Percentiles rank a stretch among this genome's conserved stretches.
Evolutionary conservation across 2,329 filamentous ascomycete genomes (phyloP).

Genomic region (Apiospora aurea): DNA sequence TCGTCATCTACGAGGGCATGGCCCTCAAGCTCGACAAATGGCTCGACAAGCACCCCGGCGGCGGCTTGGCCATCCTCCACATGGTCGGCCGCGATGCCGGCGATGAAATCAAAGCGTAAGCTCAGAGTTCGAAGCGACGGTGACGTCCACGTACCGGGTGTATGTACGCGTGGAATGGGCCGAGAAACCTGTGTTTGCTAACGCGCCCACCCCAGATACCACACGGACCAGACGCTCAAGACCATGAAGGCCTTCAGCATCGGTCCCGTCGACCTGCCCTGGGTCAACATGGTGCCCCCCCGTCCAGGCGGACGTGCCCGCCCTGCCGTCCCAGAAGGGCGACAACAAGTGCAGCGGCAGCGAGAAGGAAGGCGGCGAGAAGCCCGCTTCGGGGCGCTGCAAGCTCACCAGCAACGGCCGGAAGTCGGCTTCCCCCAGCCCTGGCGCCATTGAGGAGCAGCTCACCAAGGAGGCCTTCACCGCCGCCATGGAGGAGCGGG

Average conservation of each 20-base stretch:
- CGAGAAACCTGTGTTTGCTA: neutral
- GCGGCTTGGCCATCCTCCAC: slow-evolving; percentile 64
- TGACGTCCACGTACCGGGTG: slow-evolving; percentile 4
- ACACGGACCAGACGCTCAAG: slow-evolving; percentile 58
- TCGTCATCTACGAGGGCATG: slow-evolving; percentile 63
- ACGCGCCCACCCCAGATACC: slow-evolving; percentile 56
- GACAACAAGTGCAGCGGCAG: slow-evolving; percentile 22
- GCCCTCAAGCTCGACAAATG: slow-evolving; percentile 64
- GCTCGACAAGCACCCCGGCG: slow-evolving; percentile 66
- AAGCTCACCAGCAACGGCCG: slow-evolving; percentile 10
- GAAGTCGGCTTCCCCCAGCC: slow-evolving; percentile 9
- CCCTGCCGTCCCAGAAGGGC: slow-evolving; percentile 31
- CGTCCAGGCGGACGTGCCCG: slow-evolving; percentile 57
- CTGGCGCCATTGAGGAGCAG: slow-evolving; percentile 22
- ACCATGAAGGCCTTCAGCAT: slow-evolving; percentile 68
- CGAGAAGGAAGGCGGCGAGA: neutral
- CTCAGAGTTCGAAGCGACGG: slow-evolving; percentile 22
- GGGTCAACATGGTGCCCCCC: slow-evolving; percentile 65
- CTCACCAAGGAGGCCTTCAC: slow-evolving; percentile 28
- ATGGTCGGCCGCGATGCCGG: slow-evolving; percentile 67
- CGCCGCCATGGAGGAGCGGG: slow-evolving; percentile 29
- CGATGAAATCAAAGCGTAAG: slow-evolving; percentile 65
- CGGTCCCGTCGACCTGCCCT: slow-evolving; percentile 60
- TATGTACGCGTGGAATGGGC: slow-evolving; percentile 9
- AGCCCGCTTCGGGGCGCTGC: neutral